Evolutionary conservation across 352 stramenopile genomes (phyloP), one percentile per base, ranked within the genome.

Genomic region (Pythium angustatum): DNA sequence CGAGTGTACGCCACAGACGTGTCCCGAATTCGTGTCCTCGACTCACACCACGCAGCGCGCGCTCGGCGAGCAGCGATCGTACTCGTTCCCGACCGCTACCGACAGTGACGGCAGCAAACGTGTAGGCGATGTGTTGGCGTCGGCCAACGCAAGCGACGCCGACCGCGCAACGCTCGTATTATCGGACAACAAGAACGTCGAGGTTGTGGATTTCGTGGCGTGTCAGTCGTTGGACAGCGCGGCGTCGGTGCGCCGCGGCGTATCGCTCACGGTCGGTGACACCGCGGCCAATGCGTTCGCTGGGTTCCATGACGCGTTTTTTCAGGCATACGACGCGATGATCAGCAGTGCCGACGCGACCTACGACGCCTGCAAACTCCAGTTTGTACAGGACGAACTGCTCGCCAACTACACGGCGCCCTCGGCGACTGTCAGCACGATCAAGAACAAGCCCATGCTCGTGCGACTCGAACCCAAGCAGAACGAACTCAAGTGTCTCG

Each of bases 341-440:
- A 52, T 90, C 41, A 62, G 66, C 5, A 80, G 77, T 9, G 64
- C 60, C 2, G 76, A 90, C 52, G 77, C 79, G 0, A 79, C 76
- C 30, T 77, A 73, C 41, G 81, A 87, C 64, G 81, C 79, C 17
- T 90, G 81, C 58, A 77, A 87, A 54, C 67, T 90, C 54, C 79
- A 88, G 67, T 88, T 88, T 62, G 44, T 90, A 17, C 73, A 90
- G 68, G 72, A 87, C 34, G 69, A 77, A 45, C 58, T 90, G 26
- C 53, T 90, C 24, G 49, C 67, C 0, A 82, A 84, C 43, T 72
- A 73, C 26, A 85, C 73, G 28, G 30, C 33, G 2, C 59, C 54
- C 6, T 33, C 28, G 10, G 26, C 30, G 24, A 50, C 12, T 12
- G 41, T 57, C 11, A 56, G 58, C 24, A 41, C 9, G 0, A 60